Percentiles rank a stretch among this genome's conserved stretches.
These are phyloP conservation scores for Ammopiptanthus mongolicus DNA, from an alignment of 306 rosid genomes.

Conservation along the genomic window DNA sequence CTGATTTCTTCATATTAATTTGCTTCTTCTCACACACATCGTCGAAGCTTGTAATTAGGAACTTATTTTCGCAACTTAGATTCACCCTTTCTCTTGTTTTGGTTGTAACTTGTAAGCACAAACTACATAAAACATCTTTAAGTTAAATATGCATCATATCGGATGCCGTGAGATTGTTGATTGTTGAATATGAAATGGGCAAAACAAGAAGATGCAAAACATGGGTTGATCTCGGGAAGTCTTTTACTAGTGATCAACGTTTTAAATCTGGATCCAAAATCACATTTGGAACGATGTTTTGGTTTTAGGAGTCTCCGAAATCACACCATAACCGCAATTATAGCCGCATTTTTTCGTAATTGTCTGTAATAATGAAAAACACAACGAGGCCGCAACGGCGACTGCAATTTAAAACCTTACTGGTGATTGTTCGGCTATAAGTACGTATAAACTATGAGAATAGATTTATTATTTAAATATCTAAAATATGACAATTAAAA, in stretches of 20 bases:
- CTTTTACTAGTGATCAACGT: too few species aligned
- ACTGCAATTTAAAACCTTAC: too few species aligned
- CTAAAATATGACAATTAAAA: too few species aligned
- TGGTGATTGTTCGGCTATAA: conserved; percentile 1
- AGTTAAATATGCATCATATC: background rate
- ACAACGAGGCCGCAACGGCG: too few species aligned
- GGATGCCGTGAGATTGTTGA: background rate
- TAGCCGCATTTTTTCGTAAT: too few species aligned
- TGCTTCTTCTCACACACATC: background rate
- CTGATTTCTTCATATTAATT: background rate
- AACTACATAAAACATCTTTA: background rate
- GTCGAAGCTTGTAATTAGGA: background rate
- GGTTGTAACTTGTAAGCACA: background rate
- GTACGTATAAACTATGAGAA: background rate
- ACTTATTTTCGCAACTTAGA: background rate
- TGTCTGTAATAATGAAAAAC: too few species aligned
- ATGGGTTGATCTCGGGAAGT: background rate
- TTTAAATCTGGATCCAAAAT: too few species aligned
- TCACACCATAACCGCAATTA: too few species aligned
- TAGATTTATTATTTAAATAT: too few species aligned
- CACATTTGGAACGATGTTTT: too few species aligned
- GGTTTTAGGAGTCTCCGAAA: too few species aligned
- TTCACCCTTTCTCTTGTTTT: background rate
- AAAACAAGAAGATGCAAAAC: background rate
- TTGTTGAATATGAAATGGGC: background rate